Evolutionary conservation across 2,329 filamentous ascomycete genomes (phyloP).

Genomic region (Monosporascus sp.): DNA sequence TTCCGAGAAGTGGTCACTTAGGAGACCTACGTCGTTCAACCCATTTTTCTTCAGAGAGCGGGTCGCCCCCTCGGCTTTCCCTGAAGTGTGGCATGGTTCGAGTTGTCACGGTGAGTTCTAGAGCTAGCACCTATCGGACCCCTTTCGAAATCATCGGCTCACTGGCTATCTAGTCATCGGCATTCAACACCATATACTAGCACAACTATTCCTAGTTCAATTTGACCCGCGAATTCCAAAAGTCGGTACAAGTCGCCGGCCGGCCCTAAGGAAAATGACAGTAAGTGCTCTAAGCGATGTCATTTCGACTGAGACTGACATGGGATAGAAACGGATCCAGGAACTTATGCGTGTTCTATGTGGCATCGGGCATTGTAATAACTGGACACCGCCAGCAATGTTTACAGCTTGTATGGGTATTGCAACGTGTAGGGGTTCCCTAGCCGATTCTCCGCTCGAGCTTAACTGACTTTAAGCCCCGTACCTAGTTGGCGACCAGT

Average conservation of each 20-base stretch:
- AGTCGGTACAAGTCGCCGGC: slow-evolving; percentile 35
- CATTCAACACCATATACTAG: slow-evolving; percentile 54
- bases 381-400: slow-evolving; percentile 49
- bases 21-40: slow-evolving; percentile 46
- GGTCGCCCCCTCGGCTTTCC: slow-evolving; percentile 40
- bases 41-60: slow-evolving; percentile 45
- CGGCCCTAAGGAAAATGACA: slow-evolving; percentile 34
- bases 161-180: slow-evolving; percentile 42
- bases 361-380: slow-evolving; percentile 54
- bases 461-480: slow-evolving; percentile 4
- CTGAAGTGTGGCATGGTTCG: slow-evolving; percentile 52
- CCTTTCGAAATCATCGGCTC: not conserved
- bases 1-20: slow-evolving; percentile 40
- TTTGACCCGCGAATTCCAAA: slow-evolving; percentile 50
- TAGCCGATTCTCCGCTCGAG: not conserved
- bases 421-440: slow-evolving; percentile 37
- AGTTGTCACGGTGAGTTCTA: slow-evolving; percentile 42
- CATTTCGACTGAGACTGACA: slow-evolving; percentile 6
- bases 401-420: slow-evolving; percentile 53
- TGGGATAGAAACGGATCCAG: slow-evolving; percentile 36
- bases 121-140: not conserved
- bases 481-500: slow-evolving; percentile 41
- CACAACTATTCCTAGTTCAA: slow-evolving; percentile 49
- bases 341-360: slow-evolving; percentile 48
- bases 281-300: slow-evolving; percentile 21